Evolutionary conservation across 345 rosid genomes (phyloP).

Genomic region (Eutrema yunnanense): DNA sequence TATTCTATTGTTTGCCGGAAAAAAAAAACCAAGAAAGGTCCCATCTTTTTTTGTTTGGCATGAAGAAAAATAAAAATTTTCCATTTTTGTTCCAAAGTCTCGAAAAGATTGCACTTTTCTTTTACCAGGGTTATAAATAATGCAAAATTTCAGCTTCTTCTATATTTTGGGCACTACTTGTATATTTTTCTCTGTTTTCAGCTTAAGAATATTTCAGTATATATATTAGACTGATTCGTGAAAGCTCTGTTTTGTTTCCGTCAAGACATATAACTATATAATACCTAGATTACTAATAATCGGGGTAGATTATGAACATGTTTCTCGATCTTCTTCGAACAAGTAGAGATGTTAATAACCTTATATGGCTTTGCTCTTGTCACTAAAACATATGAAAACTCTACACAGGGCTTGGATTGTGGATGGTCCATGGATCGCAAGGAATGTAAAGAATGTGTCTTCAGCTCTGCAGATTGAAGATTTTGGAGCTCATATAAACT

Average conservation of each 20-base stretch:
- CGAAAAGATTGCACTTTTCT: background rate
- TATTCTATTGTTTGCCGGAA: background rate
- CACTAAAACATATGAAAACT: background rate
- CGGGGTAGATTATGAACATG: background rate
- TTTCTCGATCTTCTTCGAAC: background rate
- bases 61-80: too few species aligned
- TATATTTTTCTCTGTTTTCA: slow-evolving; percentile 1
- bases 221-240: too few species aligned
- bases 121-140: background rate
- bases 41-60: background rate
- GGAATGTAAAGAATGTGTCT: slow-evolving; percentile 56
- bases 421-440: slow-evolving; percentile 58
- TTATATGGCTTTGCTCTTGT: background rate
- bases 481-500: slow-evolving; percentile 53
- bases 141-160: background rate
- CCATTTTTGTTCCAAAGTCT: background rate
- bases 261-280: background rate
- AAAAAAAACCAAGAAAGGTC: background rate
- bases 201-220: background rate
- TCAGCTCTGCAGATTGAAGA: slow-evolving; percentile 43
- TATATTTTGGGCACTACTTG: background rate
- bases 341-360: background rate
- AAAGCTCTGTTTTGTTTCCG: background rate
- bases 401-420: slow-evolving; percentile 66
- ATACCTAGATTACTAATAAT: background rate